Conservation (phyloP, 2,329 filamentous ascomycete species). For the Cercospora berteroae region DNA sequence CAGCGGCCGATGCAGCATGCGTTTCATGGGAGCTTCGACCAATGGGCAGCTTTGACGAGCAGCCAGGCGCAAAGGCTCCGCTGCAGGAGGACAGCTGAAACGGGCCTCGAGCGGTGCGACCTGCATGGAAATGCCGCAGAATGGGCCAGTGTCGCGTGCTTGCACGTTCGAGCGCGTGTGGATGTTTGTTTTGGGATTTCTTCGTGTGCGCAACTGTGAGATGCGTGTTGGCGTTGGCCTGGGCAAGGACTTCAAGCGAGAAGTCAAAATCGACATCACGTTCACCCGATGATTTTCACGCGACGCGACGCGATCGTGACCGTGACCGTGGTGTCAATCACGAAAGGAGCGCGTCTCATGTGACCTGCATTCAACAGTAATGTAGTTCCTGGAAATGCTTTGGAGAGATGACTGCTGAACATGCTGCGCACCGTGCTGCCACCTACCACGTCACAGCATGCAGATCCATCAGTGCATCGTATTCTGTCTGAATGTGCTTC, state of each 20-base stretch:
- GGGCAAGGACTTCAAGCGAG: neutral
- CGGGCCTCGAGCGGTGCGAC: slow-evolving; percentile 1
- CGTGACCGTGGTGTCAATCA: neutral
- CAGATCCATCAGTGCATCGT: too few species aligned
- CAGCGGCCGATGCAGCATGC: slow-evolving; percentile 15
- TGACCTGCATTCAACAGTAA: neutral
- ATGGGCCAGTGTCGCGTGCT: slow-evolving; percentile 11
- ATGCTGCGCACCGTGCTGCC: neutral
- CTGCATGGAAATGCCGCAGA: slow-evolving; percentile 20
- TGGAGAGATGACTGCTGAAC: neutral
- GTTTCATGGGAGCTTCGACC: slow-evolving; percentile 24
- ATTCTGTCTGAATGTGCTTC: too few species aligned
- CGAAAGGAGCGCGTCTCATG: neutral
- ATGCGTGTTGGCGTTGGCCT: neutral
- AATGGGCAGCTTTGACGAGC: slow-evolving; percentile 9
- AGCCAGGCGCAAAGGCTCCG: neutral
- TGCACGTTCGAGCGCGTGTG: neutral
- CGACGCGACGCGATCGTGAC: neutral
- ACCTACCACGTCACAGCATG: neutral
- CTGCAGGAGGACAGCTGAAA: slow-evolving; percentile 18
- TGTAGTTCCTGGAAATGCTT: neutral
- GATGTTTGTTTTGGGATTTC: slow-evolving; percentile 10
- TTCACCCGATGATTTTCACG: neutral
- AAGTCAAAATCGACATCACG: slow-evolving; percentile 4
- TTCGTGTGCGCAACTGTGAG: neutral